Percentiles rank a stretch among this genome's conserved stretches.
phyloP scores from a whole-genome alignment of 495 filamentous ascomycete species.

The Wilcoxina mikolae region DNA sequence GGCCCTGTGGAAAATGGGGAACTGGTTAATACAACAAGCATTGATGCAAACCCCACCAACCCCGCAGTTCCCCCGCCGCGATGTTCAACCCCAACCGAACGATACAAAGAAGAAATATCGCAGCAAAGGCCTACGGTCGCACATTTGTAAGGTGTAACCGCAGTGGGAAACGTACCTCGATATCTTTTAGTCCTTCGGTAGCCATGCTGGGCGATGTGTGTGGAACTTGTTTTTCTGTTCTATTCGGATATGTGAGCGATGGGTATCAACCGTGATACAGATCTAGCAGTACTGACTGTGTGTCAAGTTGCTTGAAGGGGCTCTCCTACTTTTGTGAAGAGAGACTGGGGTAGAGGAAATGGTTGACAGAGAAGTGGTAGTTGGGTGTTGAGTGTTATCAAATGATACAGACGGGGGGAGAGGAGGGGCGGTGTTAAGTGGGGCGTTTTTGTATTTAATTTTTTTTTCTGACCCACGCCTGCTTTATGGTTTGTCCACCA shows the following conservation, averaged over 20 bases:
- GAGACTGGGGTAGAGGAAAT: not conserved
- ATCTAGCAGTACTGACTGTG: not conserved
- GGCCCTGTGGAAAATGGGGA: slow-evolving; percentile 40
- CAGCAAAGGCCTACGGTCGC: no score
- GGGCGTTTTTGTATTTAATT: not conserved
- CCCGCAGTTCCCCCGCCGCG: slow-evolving; percentile 15
- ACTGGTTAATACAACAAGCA: no score
- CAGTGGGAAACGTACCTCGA: slow-evolving; percentile 17
- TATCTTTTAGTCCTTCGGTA: slow-evolving; percentile 28
- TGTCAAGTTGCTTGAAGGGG: not conserved
- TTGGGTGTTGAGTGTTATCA: slow-evolving; percentile 13
- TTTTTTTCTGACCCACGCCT: no score
- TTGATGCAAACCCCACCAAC: slow-evolving; percentile 19
- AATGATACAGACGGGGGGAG: slow-evolving; percentile 10
- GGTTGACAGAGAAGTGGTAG: slow-evolving; percentile 7
- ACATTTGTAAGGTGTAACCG: no score
- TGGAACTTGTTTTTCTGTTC: not conserved
- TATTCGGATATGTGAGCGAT: not conserved
- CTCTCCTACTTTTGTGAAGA: not conserved
- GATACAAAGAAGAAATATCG: not conserved
- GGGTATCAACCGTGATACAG: not conserved
- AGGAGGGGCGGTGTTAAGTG: slow-evolving; percentile 6
- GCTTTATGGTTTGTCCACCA: no score
- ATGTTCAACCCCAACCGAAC: not conserved
- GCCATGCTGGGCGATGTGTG: slow-evolving; percentile 25